Evolutionary conservation across 805 yeast species (phyloP), one percentile per base, ranked within the genome.

Genomic region (Schwanniomyces sp.): DNA sequence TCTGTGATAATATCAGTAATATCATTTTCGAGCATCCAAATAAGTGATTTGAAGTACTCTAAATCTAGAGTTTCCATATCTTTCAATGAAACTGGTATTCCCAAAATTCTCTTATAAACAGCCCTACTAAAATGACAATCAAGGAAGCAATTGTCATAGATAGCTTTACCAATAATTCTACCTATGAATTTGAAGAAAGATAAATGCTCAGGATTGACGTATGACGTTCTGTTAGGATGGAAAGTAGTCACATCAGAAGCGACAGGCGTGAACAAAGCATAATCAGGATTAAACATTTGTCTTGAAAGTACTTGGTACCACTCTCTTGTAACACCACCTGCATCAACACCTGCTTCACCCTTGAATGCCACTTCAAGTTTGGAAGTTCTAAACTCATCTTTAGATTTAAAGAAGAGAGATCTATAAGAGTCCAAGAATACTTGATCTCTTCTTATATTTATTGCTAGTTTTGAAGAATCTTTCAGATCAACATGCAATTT

Each of bases 1-100:
- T 94, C 99, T 18, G 90, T 91, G 48, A 94, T 88, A 34, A 94
- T 85, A 65, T 91, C 98, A 0, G 98, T 92, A 45, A 94, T 92
- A 67, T 94, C 97, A 68, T 94, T 94, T 57, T 92, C 96, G 46
- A 94, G 71, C 88, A 94, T 94, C 99, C 99, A 94, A 60, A 85
- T 78, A 58, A 94, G 70, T 1, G 97, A 89, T 65, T 91, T 92
- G 70, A 86, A 91, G 62, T 94, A 94, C 52, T 90, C 97, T 48
- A 89, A 75, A 64, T 94, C 99, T 51, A 94, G 74, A 0, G 91
- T 86, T 63, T 94, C 98, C 90, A 94, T 86, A 62, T 94, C 99
- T 58, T 88, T 89, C 58, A 94, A 75, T 0, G 95, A 81, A 8
- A 91, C 96, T 1, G 86, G 76, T 49, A 84, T 79, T 4, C 94